phyloP scores from a whole-genome alignment of 257 asterid species.

The Hygrophila difformis region DNA sequence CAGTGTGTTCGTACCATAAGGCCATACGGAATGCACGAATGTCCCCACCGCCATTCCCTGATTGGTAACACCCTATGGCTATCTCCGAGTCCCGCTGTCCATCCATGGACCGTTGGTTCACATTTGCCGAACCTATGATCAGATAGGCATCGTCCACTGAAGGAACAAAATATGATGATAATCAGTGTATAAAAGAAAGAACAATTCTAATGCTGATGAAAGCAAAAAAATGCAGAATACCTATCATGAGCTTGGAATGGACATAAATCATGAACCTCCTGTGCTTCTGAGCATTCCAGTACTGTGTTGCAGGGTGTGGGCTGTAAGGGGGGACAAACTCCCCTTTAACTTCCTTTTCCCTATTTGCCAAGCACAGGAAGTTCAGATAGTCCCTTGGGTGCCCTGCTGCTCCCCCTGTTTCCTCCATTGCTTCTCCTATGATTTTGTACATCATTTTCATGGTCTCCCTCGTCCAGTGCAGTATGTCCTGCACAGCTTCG shows the following conservation, averaged over 20 bases:
- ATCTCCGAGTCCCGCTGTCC: slow-evolving; percentile 84
- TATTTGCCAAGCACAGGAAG: slow-evolving; percentile 81
- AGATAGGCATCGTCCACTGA: slow-evolving; percentile 78
- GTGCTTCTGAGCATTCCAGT: slow-evolving; percentile 64
- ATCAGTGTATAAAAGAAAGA: too few species aligned
- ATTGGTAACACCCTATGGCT: slow-evolving; percentile 75
- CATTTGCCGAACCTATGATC: slow-evolving; percentile 78
- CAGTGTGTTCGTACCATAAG: slow-evolving; percentile 79
- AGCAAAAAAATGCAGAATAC: slow-evolving; percentile 21
- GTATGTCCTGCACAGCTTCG: slow-evolving; percentile 66
- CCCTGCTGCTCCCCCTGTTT: slow-evolving; percentile 37
- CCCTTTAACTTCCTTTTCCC: slow-evolving; percentile 61
- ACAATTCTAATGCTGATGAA: too few species aligned
- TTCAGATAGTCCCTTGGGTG: slow-evolving; percentile 77
- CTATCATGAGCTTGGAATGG: slow-evolving; percentile 93
- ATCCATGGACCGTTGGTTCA: slow-evolving; percentile 92
- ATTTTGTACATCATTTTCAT: slow-evolving; percentile 77
- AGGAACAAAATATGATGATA: neutral
- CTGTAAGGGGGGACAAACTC: slow-evolving; percentile 77
- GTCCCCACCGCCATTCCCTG: slow-evolving; percentile 22
- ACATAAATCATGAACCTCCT: slow-evolving; percentile 92
- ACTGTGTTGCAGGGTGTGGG: slow-evolving; percentile 63
- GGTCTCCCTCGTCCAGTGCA: slow-evolving; percentile 78
- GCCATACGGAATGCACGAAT: slow-evolving; percentile 67
- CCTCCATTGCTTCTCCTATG: slow-evolving; percentile 54